Conservation (phyloP, 352 stramenopile genomes). For the Phytophthora capsici region DNA sequence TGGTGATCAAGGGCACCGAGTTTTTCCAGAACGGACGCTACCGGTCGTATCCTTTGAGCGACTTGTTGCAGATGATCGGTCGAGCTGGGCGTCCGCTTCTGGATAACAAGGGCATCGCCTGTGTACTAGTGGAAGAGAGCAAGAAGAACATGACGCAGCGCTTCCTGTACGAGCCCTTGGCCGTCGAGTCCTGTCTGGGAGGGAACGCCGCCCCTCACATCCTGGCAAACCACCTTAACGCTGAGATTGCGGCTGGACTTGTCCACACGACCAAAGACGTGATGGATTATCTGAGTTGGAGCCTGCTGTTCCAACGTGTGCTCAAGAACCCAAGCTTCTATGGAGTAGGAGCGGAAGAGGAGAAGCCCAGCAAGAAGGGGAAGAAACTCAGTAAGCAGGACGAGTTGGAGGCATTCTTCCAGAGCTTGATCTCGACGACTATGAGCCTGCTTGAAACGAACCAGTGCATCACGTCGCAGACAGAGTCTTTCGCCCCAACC, state of each 20-base stretch:
- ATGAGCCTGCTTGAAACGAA: conserved; percentile 85
- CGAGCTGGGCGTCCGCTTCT: conserved; percentile 96
- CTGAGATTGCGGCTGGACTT: conserved; percentile 94
- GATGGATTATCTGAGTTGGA: conserved; percentile 97
- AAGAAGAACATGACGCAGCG: conserved; percentile 99
- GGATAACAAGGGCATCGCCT: conserved; percentile 95
- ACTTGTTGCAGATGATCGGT: conserved; percentile 99
- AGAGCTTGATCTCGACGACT: conserved; percentile 76
- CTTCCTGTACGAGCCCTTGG: conserved; percentile 98
- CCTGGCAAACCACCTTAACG: conserved; percentile 94
- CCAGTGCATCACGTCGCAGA: conserved; percentile 76
- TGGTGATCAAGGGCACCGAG: conserved; percentile 99
- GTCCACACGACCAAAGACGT: conserved; percentile 90
- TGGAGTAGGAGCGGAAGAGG: conserved; percentile 52
- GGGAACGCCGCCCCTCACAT: conserved; percentile 67
- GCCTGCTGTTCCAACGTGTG: conserved; percentile 96
- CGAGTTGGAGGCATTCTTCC: conserved; percentile 74
- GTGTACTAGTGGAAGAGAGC: conserved; percentile 96
- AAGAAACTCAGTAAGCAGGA: conserved; percentile 30
- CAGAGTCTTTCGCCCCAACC: conserved; percentile 69
- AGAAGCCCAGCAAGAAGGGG: too few species aligned
- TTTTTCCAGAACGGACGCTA: conserved; percentile 96
- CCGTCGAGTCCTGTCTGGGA: conserved; percentile 96
- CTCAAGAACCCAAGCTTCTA: conserved; percentile 98
- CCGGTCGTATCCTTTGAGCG: conserved; percentile 98